Evolutionary conservation across 2,329 filamentous ascomycete species (phyloP).

Genomic region (Cercospora citrullina): DNA sequence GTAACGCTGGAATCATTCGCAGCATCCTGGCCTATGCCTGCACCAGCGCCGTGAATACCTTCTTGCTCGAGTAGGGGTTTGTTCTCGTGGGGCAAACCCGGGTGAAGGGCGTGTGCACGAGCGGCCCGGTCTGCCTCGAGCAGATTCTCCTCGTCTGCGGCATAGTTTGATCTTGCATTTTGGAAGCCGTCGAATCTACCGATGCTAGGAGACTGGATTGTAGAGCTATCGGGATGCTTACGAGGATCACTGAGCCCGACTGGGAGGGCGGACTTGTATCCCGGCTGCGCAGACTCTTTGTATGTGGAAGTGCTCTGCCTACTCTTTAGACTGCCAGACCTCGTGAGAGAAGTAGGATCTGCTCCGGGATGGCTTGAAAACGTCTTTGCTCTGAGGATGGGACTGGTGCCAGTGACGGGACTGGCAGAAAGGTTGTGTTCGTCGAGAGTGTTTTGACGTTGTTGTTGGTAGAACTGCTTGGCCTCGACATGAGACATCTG

Average conservation of each 20-base stretch:
- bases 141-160: constrained; percentile 32
- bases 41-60: constrained; percentile 59
- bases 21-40: constrained; percentile 63
- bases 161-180: constrained; percentile 12
- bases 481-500: constrained; percentile 92
- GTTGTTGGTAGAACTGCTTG: constrained; percentile 92
- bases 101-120: constrained; percentile 53
- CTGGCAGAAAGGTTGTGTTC: constrained; percentile 38
- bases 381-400: constrained; percentile 48
- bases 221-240: constrained; percentile 35
- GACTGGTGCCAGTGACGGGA: constrained; percentile 31
- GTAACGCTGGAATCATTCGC: constrained; percentile 77
- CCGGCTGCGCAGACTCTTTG: constrained; percentile 14
- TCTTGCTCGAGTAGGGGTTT: constrained; percentile 57
- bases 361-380: constrained; percentile 44
- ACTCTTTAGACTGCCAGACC: constrained; percentile 47
- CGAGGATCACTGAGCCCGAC: constrained; percentile 39
- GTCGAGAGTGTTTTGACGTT: constrained; percentile 63
- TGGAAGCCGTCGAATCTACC: constrained; percentile 34
- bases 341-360: constrained; percentile 41
- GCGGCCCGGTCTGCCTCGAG: constrained; percentile 52
- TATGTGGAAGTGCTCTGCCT: constrained; percentile 37
- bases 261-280: constrained; percentile 39
- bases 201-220: constrained; percentile 36
- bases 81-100: constrained; percentile 55